These are phyloP conservation scores for Halenospora varia DNA, from an alignment of 495 filamentous ascomycete species.

Conservation along the genomic window DNA sequence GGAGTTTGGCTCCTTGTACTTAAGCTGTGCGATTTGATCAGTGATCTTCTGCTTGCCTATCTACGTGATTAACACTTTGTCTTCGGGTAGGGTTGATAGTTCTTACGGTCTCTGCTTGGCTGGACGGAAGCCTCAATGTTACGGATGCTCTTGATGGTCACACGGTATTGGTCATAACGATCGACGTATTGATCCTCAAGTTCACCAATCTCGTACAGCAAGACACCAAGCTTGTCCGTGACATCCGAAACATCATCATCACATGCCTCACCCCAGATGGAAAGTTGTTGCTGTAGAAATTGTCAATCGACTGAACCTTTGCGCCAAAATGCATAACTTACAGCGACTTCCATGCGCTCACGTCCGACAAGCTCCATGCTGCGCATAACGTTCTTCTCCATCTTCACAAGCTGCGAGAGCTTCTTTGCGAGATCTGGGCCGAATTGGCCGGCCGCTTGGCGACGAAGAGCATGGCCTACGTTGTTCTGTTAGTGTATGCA, in stretches of 20 bases:
- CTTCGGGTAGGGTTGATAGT: neutral
- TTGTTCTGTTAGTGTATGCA: constrained; percentile 19
- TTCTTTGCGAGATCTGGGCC: constrained; percentile 97
- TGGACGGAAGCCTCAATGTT: constrained; percentile 99
- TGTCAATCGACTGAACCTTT: neutral
- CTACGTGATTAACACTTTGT: constrained; percentile 13
- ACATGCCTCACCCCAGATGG: constrained; percentile 93
- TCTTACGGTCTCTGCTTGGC: constrained; percentile 91
- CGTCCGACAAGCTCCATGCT: constrained; percentile 92
- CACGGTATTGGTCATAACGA: constrained; percentile 97
- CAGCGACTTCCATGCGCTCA: constrained; percentile 97
- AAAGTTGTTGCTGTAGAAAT: constrained; percentile 87
- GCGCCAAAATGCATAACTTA: constrained; percentile 43
- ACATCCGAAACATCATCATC: constrained; percentile 99
- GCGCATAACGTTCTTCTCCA: constrained; percentile 99
- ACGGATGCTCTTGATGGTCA: constrained; percentile 98
- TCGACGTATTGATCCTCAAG: constrained; percentile 97
- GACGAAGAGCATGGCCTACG: constrained; percentile 89
- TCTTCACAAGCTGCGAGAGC: constrained; percentile 95
- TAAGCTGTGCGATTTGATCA: constrained; percentile 96
- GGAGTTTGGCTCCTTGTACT: constrained; percentile 99
- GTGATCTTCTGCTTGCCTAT: constrained; percentile 98
- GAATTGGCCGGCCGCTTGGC: constrained; percentile 86
- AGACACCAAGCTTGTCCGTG: constrained; percentile 95
- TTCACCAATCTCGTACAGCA: constrained; percentile 95